These are phyloP conservation scores for Castanea mollissima DNA, from an alignment of 306 rosid genomes.

Conservation along the genomic window DNA sequence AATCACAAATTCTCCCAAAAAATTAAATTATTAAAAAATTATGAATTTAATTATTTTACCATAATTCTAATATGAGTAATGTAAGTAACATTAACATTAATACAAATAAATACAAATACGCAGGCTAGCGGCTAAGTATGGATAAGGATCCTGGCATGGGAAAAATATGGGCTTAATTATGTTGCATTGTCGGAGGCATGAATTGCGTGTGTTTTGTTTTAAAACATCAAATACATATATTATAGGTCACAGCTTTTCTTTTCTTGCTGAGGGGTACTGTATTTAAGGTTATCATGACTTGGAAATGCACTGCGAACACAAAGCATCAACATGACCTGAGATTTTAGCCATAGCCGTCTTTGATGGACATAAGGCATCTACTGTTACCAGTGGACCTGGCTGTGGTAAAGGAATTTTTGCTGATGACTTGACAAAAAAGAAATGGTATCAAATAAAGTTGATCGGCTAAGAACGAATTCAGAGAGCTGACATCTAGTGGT, in stretches of 20 bases:
- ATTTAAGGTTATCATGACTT: not conserved
- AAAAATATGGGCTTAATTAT: too few species aligned
- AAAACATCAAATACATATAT: not conserved
- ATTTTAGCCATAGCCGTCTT: not conserved
- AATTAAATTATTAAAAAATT: too few species aligned
- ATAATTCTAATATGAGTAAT: too few species aligned
- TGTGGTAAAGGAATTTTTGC: not conserved
- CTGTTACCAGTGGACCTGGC: not conserved
- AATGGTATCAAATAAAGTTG: not conserved
- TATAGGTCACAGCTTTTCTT: not conserved
- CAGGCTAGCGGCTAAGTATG: too few species aligned
- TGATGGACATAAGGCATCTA: not conserved
- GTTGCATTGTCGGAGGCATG: too few species aligned
- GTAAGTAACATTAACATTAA: too few species aligned
- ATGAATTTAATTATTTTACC: too few species aligned
- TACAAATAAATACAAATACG: too few species aligned
- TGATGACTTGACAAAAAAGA: too few species aligned
- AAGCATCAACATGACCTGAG: not conserved
- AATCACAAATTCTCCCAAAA: too few species aligned
- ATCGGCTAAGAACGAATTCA: not conserved
- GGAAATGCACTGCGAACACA: not conserved
- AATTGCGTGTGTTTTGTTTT: not conserved
- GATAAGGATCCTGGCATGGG: too few species aligned
- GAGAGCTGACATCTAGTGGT: not conserved
- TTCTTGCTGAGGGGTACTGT: not conserved